Base-by-base conservation (phyloP, 345 rosid species). In the Sisymbrium altissimum region DNA sequence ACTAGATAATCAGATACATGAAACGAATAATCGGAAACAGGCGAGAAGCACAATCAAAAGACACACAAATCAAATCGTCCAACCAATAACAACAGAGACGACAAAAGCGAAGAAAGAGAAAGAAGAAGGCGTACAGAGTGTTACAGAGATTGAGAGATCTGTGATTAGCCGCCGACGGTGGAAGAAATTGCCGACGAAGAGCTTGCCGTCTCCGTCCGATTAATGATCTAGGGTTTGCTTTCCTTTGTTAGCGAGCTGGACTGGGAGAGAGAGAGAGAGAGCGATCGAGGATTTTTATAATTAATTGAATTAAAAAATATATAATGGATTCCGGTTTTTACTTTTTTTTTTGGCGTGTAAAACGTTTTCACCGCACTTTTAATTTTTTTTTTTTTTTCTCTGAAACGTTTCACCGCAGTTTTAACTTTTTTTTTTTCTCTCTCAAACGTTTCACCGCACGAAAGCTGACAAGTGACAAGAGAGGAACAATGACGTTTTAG, bases 161-260 rank as follows among this genome's bases (percentile, higher is more conserved):
- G 44, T 27, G 36, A 35, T 21, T 62, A 6, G 3, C 12, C 70
- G 35, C 11, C 59, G 66, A 5, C 58, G 75, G 66, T 43, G 32
- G 44, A 63, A 45, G 32, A 8, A 21, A 45, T 45, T 12, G 30
- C 65, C 75, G 75, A 76, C 71, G 75, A 63, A 55, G 70, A 63
- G 75, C 45, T n/a, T 70, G 60, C 60, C 60, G 75, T 76, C 71
- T 69, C 53, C 74, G 49, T 54, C 64, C 50, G 56, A 54, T 76
- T 27, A 71, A 69, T 69, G 59, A 76, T 76, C 80, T 76, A 70
- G 80, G 80, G 80, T 70, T 76, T 54, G 48, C 70, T 70, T 76
- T 54, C 39, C 75, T 62, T 54, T 54, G 70, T 62, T 76, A 65
- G 36, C 79, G 74, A 76, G 49, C 38, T 75, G 33, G 13, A 41